phyloP scores from a whole-genome alignment of 805 yeast species.

The Candida multigemmis region DNA sequence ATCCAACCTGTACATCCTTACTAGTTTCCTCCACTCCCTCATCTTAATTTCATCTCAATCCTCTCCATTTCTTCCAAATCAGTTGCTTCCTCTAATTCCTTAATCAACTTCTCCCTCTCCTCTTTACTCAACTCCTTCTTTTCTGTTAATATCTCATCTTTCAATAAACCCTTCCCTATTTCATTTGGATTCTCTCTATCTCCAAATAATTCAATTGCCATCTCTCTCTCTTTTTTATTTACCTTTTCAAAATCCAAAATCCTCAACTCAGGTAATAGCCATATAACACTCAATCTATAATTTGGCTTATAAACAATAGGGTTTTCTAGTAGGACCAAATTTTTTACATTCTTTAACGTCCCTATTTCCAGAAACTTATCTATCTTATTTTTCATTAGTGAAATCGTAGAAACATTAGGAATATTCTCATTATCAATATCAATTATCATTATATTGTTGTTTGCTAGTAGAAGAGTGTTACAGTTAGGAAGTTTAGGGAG shows the following conservation, averaged over 20 bases:
- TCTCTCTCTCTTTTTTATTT: slow-evolving; percentile 41
- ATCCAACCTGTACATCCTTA: too few relatives aligned
- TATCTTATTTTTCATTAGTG: slow-evolving; percentile 45
- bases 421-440: slow-evolving; percentile 16
- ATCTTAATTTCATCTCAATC: slow-evolving; percentile 46
- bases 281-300: slow-evolving; percentile 53
- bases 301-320: slow-evolving; percentile 40
- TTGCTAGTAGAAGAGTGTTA: slow-evolving; percentile 49
- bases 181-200: slow-evolving; percentile 10
- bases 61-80: slow-evolving; percentile 67
- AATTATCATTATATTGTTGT: slow-evolving; percentile 46
- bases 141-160: slow-evolving; percentile 7
- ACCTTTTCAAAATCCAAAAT: slow-evolving; percentile 65
- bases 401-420: slow-evolving; percentile 42
- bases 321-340: slow-evolving; percentile 48
- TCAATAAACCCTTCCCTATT: slow-evolving; percentile 5
- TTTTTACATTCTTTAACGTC: slow-evolving; percentile 9
- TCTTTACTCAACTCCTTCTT: slow-evolving; percentile 40
- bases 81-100: slow-evolving; percentile 51
- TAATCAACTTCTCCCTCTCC: slow-evolving; percentile 42
- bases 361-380: slow-evolving; percentile 32
- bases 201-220: slow-evolving; percentile 37
- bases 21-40: too few relatives aligned
- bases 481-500: slow-evolving; percentile 36
- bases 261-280: slow-evolving; percentile 53